Base-by-base conservation (phyloP, 805 yeast genomes). In the Wickerhamomyces rabaulensis region DNA sequence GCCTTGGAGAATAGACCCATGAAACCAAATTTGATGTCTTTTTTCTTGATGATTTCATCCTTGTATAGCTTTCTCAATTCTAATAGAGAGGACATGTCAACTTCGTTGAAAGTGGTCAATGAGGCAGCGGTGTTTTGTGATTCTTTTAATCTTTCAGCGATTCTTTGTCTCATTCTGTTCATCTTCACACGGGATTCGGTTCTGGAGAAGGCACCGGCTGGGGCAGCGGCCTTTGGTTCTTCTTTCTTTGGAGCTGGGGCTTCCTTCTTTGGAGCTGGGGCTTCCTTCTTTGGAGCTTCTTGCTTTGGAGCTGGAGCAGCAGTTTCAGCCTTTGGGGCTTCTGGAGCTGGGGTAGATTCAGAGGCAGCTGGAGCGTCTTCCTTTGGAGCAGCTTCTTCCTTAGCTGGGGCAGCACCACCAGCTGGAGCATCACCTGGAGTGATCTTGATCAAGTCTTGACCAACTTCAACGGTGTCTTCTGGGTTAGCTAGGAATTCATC, bases 131-230 rank as follows among this genome's bases (percentile, higher is more conserved):
- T 91, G 78, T 94, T 94, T 74, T 92, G 99, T 31, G 98, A 87
- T 77, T 94, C 98, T 88, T 92, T 92, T 66, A 92, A 85, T 74
- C 99, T 88, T 77, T 92, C 98, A 51, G 99, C 96, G 57, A 94
- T 94, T 79, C 99, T 88, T 73, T 88, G 72, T 75, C 99, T 86
- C 98, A 92, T 94, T 77, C 99, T 87, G 83, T 91, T 94, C 98
- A 92, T 92, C 78, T 92, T 92, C 54, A 94, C 95, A 67, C 90
- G 81, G 65, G 83, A 86, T 74, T 94, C 98, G 52, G 73, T 70
- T 75, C 99, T 87, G 49, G 94, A 77, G 64, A 87, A 88, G 31
- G 77, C 58, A 39, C 75, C 74, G 39, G 69, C 61, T 27, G 76
- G 61, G 37, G 75, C 72, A 21, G 56, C 45, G 26, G 65, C 53